A percentile compares a stretch with the other conserved stretches of the same genome.
These are phyloP conservation scores for Catenaria anguillulae DNA, from an alignment of 371 early-diverging fungal genomes.

Conservation along the genomic window DNA sequence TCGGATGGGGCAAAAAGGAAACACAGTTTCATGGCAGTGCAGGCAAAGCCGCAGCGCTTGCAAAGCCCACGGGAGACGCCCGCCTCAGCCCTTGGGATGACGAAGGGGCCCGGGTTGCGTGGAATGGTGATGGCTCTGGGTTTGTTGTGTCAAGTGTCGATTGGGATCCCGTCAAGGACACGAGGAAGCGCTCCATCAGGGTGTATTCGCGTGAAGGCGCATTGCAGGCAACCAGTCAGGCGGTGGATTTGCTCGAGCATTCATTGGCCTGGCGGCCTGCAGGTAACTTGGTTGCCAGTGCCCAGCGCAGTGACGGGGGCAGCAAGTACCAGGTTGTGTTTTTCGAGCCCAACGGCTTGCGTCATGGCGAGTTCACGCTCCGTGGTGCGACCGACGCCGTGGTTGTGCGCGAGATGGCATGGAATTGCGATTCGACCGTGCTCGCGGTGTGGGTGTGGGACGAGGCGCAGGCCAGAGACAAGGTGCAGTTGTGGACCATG, in stretches of 20 bases:
- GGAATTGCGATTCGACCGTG: constrained; percentile 79
- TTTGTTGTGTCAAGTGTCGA: constrained; percentile 59
- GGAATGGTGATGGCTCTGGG: constrained; percentile 81
- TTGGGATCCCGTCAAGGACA: constrained; percentile 16
- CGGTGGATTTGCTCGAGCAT: constrained; percentile 65
- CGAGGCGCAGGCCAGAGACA: constrained; percentile 11
- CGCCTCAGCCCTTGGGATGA: constrained; percentile 61
- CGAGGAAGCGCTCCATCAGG: constrained; percentile 50
- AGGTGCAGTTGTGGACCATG: constrained; percentile 78
- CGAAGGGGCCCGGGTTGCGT: constrained; percentile 51
- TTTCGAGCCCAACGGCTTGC: constrained; percentile 84
- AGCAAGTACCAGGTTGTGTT: constrained; percentile 79
- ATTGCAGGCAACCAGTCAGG: constrained; percentile 64
- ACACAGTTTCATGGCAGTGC: constrained; percentile 93
- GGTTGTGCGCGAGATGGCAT: constrained; percentile 40
- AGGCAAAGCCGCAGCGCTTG: constrained; percentile 62
- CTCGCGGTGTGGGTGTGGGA: constrained; percentile 53
- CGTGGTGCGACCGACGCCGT: constrained; percentile 9
- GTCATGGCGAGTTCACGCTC: constrained; percentile 84
- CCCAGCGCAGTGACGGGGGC: constrained; percentile 54
- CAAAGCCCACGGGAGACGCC: constrained; percentile 24
- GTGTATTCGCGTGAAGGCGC: constrained; percentile 74
- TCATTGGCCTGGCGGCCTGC: constrained; percentile 72
- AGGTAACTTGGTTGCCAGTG: constrained; percentile 75
- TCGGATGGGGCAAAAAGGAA: constrained; percentile 96